phyloP scores from a whole-genome alignment of 768 basidiomycete genomes.

The Leucocoprinus leucothites region DNA sequence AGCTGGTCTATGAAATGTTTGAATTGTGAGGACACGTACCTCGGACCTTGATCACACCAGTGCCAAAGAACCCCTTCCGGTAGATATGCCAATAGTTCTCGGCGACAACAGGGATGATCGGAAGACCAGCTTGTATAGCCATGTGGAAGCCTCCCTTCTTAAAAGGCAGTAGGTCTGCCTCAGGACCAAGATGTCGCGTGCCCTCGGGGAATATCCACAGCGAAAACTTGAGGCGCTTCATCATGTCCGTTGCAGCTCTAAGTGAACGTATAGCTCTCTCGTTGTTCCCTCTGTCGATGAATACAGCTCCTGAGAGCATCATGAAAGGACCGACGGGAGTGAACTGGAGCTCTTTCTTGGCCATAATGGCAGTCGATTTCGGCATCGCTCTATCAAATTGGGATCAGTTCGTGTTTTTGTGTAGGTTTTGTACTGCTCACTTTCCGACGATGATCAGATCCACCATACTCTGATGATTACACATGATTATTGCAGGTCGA shows the following conservation, averaged over 20 bases:
- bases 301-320: slow-evolving; percentile 85
- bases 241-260: slow-evolving; percentile 69
- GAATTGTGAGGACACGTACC: slow-evolving; percentile 44
- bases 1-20: not conserved
- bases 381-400: slow-evolving; percentile 67
- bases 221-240: slow-evolving; percentile 69
- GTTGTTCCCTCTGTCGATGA: slow-evolving; percentile 85
- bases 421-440: slow-evolving; percentile 36
- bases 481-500: slow-evolving; percentile 74
- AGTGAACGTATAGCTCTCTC: slow-evolving; percentile 72
- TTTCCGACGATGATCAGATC: slow-evolving; percentile 81
- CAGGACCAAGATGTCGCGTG: slow-evolving; percentile 71
- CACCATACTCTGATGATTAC: slow-evolving; percentile 93
- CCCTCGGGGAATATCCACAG: slow-evolving; percentile 98
- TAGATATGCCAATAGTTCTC: slow-evolving; percentile 95
- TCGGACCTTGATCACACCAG: slow-evolving; percentile 76
- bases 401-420: slow-evolving; percentile 1
- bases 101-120: slow-evolving; percentile 86
- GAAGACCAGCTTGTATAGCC: slow-evolving; percentile 86
- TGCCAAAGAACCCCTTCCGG: slow-evolving; percentile 69
- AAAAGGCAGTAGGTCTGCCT: slow-evolving; percentile 74
- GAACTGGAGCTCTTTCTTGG: slow-evolving; percentile 87
- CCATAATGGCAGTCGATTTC: slow-evolving; percentile 79
- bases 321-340: slow-evolving; percentile 91
- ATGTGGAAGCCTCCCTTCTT: slow-evolving; percentile 99